Conservation (phyloP, 306 rosid species). For the Acacia melanoxylon region DNA sequence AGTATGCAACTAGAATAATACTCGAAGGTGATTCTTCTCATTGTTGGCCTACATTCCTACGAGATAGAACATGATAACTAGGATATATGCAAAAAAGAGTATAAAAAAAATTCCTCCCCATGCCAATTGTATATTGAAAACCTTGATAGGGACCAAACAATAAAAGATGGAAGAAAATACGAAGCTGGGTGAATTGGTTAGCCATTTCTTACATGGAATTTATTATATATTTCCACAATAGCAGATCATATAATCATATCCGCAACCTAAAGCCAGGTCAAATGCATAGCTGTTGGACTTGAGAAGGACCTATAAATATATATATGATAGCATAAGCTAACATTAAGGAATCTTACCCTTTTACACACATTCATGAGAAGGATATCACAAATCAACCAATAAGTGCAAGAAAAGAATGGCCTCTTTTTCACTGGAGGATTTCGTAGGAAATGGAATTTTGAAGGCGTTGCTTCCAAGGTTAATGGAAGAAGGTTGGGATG, state of each 20-base stretch:
- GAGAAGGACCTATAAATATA: slow-evolving; percentile 26
- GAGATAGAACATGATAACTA: too few species aligned
- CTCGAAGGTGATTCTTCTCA: too few species aligned
- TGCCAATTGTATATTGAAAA: not conserved
- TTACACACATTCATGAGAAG: slow-evolving; percentile 8
- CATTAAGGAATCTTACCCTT: slow-evolving; percentile 13
- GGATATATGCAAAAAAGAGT: too few species aligned
- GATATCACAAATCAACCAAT: slow-evolving; percentile 13
- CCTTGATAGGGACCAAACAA: not conserved
- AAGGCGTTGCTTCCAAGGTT: slow-evolving; percentile 64
- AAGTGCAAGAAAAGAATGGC: slow-evolving; percentile 49
- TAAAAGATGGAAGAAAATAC: not conserved
- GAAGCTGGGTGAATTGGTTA: not conserved
- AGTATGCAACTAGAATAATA: too few species aligned
- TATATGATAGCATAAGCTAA: slow-evolving; percentile 4
- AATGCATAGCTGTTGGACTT: not conserved
- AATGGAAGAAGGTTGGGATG: slow-evolving; percentile 93
- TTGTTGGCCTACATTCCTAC: too few species aligned
- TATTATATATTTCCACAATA: not conserved
- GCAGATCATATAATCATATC: slow-evolving; percentile 5
- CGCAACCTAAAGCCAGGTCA: not conserved
- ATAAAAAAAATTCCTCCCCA: not conserved
- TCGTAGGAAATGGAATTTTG: slow-evolving; percentile 74
- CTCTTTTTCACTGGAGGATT: slow-evolving; percentile 80
- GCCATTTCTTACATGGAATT: not conserved